Conservation (phyloP, 192 early-diverging fungal species). For the Backusella morwellensis region DNA sequence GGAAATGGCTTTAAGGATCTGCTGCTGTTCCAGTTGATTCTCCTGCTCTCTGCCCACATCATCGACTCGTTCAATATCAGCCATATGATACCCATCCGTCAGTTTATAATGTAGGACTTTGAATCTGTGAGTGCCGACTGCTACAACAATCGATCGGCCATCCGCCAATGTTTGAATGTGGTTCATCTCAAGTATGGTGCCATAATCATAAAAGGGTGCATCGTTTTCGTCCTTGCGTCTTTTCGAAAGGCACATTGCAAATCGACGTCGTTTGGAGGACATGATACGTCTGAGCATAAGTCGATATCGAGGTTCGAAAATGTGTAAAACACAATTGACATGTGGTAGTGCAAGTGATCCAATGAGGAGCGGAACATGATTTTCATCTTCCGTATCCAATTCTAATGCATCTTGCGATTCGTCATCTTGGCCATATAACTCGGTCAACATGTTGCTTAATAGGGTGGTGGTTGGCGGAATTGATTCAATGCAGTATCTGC, state of each 20-base stretch:
- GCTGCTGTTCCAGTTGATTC: conserved; percentile 1
- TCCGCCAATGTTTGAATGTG: conserved; percentile 43
- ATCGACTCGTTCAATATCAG: conserved; percentile 44
- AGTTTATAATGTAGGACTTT: conserved; percentile 33
- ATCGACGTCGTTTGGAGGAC: conserved; percentile 40
- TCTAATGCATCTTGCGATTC: conserved; percentile 23
- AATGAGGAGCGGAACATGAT: conserved; percentile 55
- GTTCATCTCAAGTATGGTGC: conserved; percentile 50
- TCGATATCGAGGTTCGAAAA: conserved; percentile 66
- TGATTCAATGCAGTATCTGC: conserved; percentile 36
- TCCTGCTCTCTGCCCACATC: conserved; percentile 39
- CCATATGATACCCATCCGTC: conserved; percentile 50
- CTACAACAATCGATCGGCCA: conserved; percentile 52
- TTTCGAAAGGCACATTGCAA: conserved; percentile 52
- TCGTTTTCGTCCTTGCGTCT: conserved; percentile 7
- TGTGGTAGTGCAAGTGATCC: conserved; percentile 56
- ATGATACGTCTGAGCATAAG: conserved; percentile 54
- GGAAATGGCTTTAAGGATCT: conserved; percentile 2
- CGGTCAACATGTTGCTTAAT: conserved; percentile 20
- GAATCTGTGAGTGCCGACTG: conserved; percentile 48
- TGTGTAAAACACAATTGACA: conserved; percentile 56
- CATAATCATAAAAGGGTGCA: conserved; percentile 40
- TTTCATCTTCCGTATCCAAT: conserved; percentile 14
- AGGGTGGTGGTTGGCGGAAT: conserved; percentile 33
- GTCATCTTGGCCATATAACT: conserved; percentile 11